Conservation (phyloP, 2,329 filamentous ascomycete genomes). For the Sporothrix schenckii region DNA sequence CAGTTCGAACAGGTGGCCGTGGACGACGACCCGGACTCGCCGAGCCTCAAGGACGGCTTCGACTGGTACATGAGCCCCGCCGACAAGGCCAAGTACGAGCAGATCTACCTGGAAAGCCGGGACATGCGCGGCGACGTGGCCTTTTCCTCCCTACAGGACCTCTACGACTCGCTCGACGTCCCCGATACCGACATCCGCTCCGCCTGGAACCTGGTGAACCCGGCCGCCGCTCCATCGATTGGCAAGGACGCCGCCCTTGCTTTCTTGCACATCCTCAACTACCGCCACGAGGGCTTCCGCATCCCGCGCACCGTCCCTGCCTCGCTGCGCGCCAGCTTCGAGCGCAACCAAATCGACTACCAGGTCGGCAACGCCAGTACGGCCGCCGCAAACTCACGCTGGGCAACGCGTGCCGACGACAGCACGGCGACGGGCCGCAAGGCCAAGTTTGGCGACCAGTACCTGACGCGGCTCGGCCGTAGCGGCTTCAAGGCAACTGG, state of each 20-base stretch:
- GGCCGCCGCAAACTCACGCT: conserved; percentile 63
- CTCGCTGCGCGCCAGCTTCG: conserved; percentile 86
- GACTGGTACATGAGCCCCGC: conserved; percentile 98
- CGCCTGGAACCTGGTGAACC: conserved; percentile 97
- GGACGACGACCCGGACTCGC: conserved; percentile 73
- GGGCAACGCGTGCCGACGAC: conserved; percentile 78
- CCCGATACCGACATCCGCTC: conserved; percentile 80
- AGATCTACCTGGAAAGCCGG: conserved; percentile 92
- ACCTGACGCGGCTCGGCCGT: conserved; percentile 86
- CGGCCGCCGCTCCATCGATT: conserved; percentile 77
- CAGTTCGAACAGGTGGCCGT: conserved; percentile 79
- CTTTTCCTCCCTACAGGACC: conserved; percentile 75
- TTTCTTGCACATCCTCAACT: conserved; percentile 95
- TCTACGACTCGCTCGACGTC: conserved; percentile 80
- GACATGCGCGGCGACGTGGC: conserved; percentile 82
- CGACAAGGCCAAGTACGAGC: conserved; percentile 93
- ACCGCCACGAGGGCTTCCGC: conserved; percentile 90
- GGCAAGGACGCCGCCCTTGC: conserved; percentile 94
- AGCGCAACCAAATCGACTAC: conserved; percentile 96
- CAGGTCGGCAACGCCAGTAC: conserved; percentile 76
- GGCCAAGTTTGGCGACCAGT: conserved; percentile 96
- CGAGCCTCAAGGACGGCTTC: conserved; percentile 90
- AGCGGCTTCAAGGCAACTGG: conserved; percentile 78
- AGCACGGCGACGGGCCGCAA: conserved; percentile 84
- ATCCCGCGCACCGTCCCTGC: conserved; percentile 91